Percentiles rank a stretch among this genome's conserved stretches.
Conservation (phyloP, 345 rosid genomes). For the Toxicodendron radicans region DNA sequence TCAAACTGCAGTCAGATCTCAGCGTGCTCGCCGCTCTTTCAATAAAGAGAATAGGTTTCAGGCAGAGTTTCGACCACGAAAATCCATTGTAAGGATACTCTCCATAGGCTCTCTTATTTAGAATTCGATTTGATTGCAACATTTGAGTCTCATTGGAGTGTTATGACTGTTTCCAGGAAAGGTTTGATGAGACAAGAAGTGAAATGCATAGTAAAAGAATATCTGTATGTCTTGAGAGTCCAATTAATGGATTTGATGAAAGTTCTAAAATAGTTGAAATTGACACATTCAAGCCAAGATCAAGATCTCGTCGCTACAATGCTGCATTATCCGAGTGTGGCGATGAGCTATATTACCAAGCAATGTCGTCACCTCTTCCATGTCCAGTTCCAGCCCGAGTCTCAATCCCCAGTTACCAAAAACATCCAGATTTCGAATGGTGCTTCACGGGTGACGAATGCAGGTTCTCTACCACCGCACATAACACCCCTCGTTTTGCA, state of each 20-base stretch:
- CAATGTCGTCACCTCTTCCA: conserved; percentile 40
- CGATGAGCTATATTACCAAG: conserved; percentile 36
- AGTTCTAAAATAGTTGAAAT: conserved; percentile 59
- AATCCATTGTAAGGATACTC: conserved; percentile 42
- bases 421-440: conserved; percentile 44
- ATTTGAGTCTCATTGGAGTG: background rate
- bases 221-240: conserved; percentile 18
- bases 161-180: conserved; percentile 28
- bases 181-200: conserved; percentile 38
- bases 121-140: background rate
- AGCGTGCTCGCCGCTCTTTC: conserved; percentile 41
- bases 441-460: conserved; percentile 42
- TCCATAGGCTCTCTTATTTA: background rate
- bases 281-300: conserved; percentile 50
- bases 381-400: conserved; percentile 31
- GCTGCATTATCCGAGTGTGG: conserved; percentile 37
- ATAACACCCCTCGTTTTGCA: conserved; percentile 66
- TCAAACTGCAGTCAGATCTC: conserved; percentile 48
- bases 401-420: conserved; percentile 30
- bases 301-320: conserved; percentile 41
- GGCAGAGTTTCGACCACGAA: conserved; percentile 33
- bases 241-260: conserved; percentile 33
- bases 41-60: conserved; percentile 42
- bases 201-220: conserved; percentile 41
- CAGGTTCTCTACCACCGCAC: conserved; percentile 47